These are phyloP conservation scores for Tympanopsis confertula DNA, from an alignment of 2,329 filamentous ascomycete species.

Conservation along the genomic window DNA sequence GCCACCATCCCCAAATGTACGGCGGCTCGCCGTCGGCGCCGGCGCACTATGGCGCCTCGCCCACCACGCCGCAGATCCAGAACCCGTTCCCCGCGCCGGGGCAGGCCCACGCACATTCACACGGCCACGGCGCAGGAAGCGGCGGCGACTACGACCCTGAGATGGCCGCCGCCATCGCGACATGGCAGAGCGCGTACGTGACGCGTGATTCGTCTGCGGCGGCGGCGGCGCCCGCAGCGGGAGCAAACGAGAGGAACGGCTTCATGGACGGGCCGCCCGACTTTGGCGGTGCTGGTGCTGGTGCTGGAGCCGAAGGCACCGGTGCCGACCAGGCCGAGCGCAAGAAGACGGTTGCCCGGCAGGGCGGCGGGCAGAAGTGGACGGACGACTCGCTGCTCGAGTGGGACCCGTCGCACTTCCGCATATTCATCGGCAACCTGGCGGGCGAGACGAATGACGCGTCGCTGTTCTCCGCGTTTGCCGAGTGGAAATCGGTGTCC, in stretches of 20 bases:
- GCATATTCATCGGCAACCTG: conserved; percentile 91
- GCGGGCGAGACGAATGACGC: conserved; percentile 97
- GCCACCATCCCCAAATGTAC: conserved; percentile 25
- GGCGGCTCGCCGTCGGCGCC: conserved; percentile 27
- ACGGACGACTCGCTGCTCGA: conserved; percentile 78
- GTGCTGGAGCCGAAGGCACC: conserved; percentile 26
- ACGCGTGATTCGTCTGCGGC: conserved; percentile 39
- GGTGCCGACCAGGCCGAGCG: conserved; percentile 43
- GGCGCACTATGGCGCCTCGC: conserved; percentile 21
- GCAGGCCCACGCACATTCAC: conserved; percentile 22
- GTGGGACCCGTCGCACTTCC: conserved; percentile 90
- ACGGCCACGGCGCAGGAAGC: conserved; percentile 17
- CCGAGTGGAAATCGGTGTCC: conserved; percentile 74
- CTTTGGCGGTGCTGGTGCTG: conserved; percentile 23
- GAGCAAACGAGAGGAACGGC: conserved; percentile 13
- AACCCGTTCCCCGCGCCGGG: conserved; percentile 69
- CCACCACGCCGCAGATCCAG: conserved; percentile 55
- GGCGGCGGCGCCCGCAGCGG: conserved; percentile 10
- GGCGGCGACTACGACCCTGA: conserved; percentile 55
- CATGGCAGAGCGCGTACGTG: conserved; percentile 86
- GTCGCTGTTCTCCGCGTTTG: conserved; percentile 84
- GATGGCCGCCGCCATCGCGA: conserved; percentile 80
- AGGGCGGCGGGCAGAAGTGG: conserved; percentile 88
- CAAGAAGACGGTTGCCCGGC: conserved; percentile 76
- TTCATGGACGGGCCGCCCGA: conserved; percentile 16